Percentiles rank a stretch among this genome's conserved stretches.
Conservation (phyloP, 441 rosid species). For the Populus tomentosa region DNA sequence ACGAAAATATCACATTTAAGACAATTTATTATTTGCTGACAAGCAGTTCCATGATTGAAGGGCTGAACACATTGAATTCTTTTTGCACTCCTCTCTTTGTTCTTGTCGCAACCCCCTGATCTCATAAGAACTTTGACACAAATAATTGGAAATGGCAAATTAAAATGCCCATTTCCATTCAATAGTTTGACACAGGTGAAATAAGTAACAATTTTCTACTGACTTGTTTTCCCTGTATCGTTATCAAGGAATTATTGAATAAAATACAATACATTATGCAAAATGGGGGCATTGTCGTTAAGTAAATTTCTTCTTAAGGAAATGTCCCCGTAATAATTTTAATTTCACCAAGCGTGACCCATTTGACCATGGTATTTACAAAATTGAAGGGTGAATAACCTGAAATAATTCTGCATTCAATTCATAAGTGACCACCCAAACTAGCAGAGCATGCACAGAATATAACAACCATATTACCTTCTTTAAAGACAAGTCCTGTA, state of each 20-base stretch:
- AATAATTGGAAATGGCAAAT: not conserved
- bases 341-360: not conserved
- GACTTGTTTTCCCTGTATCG: no score
- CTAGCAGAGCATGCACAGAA: not conserved
- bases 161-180: not conserved
- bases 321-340: not conserved
- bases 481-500: constrained; percentile 93
- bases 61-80: not conserved
- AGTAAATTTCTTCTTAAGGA: not conserved
- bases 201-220: not conserved
- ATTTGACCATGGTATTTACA: not conserved
- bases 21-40: not conserved
- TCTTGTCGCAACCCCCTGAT: not conserved
- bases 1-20: not conserved
- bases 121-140: not conserved
- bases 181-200: not conserved
- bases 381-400: not conserved
- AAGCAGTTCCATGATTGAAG: not conserved
- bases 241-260: not conserved
- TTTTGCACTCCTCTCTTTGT: not conserved
- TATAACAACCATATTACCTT: constrained; percentile 41
- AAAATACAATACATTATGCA: not conserved
- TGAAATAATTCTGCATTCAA: not conserved
- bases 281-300: not conserved
- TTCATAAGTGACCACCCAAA: not conserved